Conservation (phyloP, 2,329 filamentous ascomycete species). For the Colletotrichum gloeosporioides region DNA sequence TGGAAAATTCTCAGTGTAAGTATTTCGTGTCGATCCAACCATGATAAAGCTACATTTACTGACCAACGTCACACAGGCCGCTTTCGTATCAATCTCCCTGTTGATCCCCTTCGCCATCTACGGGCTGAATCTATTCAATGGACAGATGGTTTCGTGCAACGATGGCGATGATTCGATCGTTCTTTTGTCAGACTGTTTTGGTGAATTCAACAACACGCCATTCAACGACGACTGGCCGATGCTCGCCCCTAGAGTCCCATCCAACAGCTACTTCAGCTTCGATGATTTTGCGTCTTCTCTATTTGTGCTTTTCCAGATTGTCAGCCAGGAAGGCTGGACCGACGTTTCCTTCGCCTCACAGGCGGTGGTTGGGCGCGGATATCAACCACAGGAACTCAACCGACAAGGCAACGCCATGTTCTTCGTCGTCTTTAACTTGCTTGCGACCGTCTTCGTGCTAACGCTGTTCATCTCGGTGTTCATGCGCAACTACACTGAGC, state of each 20-base stretch:
- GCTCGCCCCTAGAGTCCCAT: constrained; percentile 79
- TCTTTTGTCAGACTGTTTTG: constrained; percentile 77
- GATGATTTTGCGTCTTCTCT: constrained; percentile 93
- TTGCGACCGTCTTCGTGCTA: constrained; percentile 94
- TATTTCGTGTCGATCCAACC: constrained; percentile 36
- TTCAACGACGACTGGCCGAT: constrained; percentile 79
- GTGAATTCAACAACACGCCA: constrained; percentile 79
- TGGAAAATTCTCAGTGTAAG: constrained; percentile 89
- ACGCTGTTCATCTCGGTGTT: constrained; percentile 99
- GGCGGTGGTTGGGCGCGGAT: constrained; percentile 77
- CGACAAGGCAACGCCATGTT: constrained; percentile 89
- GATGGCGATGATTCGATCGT: constrained; percentile 64
- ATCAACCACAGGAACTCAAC: constrained; percentile 73
- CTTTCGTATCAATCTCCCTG: constrained; percentile 92
- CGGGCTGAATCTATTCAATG: constrained; percentile 90
- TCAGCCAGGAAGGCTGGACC: constrained; percentile 97
- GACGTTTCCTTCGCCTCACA: constrained; percentile 89
- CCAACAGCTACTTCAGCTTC: constrained; percentile 88
- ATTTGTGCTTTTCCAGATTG: constrained; percentile 98
- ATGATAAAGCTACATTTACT: not conserved
- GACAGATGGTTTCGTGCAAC: constrained; percentile 81
- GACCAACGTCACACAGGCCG: constrained; percentile 56
- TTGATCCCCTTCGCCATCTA: constrained; percentile 97
- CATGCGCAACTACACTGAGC: constrained; percentile 99
- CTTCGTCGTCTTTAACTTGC: constrained; percentile 94